These are phyloP conservation scores for Halophytophthora batemanensis DNA, from an alignment of 352 stramenopile species.

Conservation along the genomic window DNA sequence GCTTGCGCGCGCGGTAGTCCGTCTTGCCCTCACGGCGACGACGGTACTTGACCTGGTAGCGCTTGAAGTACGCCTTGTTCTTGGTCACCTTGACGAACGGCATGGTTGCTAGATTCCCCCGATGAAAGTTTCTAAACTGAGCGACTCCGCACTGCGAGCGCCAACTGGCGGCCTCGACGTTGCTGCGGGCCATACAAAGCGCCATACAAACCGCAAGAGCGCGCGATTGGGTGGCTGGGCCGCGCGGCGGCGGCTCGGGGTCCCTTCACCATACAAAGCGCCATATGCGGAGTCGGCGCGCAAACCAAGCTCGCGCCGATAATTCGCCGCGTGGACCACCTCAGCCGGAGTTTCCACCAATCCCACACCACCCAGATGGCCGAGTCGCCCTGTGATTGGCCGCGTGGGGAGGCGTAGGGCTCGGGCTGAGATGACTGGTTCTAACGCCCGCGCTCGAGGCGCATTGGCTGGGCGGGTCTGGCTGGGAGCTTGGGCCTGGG, in stretches of 20 bases:
- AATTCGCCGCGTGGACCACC: slow-evolving; percentile 6
- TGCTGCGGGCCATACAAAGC: background rate
- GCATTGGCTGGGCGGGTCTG: slow-evolving; percentile 28
- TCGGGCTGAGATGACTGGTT: slow-evolving; percentile 78
- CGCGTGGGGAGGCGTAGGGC: slow-evolving; percentile 8
- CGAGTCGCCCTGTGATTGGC: slow-evolving; percentile 32
- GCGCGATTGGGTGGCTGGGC: slow-evolving; percentile 17
- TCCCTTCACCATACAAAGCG: slow-evolving; percentile 6
- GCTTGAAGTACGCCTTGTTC: slow-evolving; percentile 99
- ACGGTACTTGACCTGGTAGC: slow-evolving; percentile 99
- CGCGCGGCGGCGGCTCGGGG: background rate
- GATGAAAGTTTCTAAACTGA: slow-evolving; percentile 75
- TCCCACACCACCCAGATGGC: background rate
- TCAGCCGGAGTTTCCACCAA: slow-evolving; percentile 31
- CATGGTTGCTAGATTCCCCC: slow-evolving; percentile 51
- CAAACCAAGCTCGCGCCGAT: background rate
- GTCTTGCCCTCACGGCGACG: slow-evolving; percentile 98
- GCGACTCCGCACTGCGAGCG: background rate
- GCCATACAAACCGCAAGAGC: background rate
- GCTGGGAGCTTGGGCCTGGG: slow-evolving; percentile 2
- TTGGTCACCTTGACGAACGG: slow-evolving; percentile 98
- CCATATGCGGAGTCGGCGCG: slow-evolving; percentile 13
- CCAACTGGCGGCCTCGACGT: background rate
- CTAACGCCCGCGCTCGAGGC: slow-evolving; percentile 19
- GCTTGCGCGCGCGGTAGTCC: slow-evolving; percentile 99